These are phyloP conservation scores for Neofusicoccum laricinum DNA, from an alignment of 2,329 filamentous ascomycete genomes.

Conservation along the genomic window DNA sequence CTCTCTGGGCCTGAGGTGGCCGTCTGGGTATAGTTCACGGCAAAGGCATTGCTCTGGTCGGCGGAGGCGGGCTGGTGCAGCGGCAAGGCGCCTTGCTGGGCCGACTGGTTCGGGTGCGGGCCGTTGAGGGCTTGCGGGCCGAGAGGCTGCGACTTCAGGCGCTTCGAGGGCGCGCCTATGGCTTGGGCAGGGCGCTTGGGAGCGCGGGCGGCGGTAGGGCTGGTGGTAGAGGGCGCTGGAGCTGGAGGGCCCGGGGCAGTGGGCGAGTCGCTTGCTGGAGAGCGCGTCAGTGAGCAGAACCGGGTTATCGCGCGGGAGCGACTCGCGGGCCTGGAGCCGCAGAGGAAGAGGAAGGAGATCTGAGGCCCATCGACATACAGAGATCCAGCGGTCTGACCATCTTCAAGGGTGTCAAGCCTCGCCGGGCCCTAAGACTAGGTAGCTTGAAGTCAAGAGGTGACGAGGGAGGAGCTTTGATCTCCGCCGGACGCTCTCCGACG, in stretches of 20 bases:
- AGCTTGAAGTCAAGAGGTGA: constrained; percentile 17
- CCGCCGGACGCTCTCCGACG: constrained; percentile 12
- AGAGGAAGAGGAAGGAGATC: constrained; percentile 14
- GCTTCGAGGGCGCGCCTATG: constrained; percentile 8
- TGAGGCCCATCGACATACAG: constrained; percentile 11
- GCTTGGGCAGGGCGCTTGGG: constrained; percentile 13
- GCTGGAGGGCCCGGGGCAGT: neutral
- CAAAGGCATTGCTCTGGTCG: constrained; percentile 14
- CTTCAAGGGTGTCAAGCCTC: constrained; percentile 17
- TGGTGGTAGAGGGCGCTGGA: constrained; percentile 4
- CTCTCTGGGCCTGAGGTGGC: neutral
- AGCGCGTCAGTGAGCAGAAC: constrained; percentile 4
- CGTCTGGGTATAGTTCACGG: constrained; percentile 11
- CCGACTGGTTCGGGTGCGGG: neutral
- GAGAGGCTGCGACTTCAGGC: constrained; percentile 15
- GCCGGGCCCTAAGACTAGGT: constrained; percentile 18
- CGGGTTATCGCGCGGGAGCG: neutral
- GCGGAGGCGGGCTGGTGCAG: constrained; percentile 2
- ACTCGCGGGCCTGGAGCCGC: neutral
- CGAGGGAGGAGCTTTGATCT: constrained; percentile 16
- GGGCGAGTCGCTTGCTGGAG: constrained; percentile 13
- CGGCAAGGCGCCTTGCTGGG: neutral
- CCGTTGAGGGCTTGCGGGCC: neutral
- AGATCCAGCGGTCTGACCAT: constrained; percentile 17
- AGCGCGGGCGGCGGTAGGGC: constrained; percentile 4